Evolutionary conservation across 1,139 yeast genomes (phyloP).

Genomic region (Pichia sp.): DNA sequence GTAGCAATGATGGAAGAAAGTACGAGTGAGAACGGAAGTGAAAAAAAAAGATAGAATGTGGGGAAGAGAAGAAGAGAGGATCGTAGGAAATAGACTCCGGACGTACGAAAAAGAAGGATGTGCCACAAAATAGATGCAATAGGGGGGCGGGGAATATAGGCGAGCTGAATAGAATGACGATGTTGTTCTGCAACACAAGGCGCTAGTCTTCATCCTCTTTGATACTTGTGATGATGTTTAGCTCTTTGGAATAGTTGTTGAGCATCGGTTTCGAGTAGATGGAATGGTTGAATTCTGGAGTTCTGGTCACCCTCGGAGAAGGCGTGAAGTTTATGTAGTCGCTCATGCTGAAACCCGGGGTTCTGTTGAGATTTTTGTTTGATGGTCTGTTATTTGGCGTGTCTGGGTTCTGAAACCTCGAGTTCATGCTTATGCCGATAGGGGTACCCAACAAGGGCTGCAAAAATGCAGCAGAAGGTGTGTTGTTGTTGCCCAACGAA

Average conservation of each 20-base stretch:
- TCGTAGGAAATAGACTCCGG: background rate
- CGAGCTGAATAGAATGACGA: background rate
- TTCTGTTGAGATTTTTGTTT: constrained; percentile 34
- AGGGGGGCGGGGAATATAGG: background rate
- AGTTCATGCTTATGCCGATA: constrained; percentile 9
- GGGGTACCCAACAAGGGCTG: constrained; percentile 24
- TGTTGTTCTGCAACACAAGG: background rate
- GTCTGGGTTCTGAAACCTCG: constrained; percentile 25
- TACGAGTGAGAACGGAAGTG: background rate
- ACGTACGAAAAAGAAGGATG: background rate
- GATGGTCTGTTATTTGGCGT: constrained; percentile 24
- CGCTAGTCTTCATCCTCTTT: constrained; percentile 8
- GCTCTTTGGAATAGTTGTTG: constrained; percentile 22
- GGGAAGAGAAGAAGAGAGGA: background rate
- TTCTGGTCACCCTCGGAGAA: constrained; percentile 44
- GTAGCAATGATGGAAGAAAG: background rate
- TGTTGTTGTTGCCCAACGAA: constrained; percentile 2
- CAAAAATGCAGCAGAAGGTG: constrained; percentile 9
- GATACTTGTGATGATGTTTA: constrained; percentile 20
- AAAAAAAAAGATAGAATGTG: background rate
- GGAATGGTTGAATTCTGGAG: constrained; percentile 22
- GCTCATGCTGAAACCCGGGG: constrained; percentile 76
- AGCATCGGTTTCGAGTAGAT: constrained; percentile 9
- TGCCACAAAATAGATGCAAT: background rate
- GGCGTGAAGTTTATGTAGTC: constrained; percentile 81